phyloP scores from a whole-genome alignment of 2,329 filamentous ascomycete genomes.

The Graphilbum sp. region DNA sequence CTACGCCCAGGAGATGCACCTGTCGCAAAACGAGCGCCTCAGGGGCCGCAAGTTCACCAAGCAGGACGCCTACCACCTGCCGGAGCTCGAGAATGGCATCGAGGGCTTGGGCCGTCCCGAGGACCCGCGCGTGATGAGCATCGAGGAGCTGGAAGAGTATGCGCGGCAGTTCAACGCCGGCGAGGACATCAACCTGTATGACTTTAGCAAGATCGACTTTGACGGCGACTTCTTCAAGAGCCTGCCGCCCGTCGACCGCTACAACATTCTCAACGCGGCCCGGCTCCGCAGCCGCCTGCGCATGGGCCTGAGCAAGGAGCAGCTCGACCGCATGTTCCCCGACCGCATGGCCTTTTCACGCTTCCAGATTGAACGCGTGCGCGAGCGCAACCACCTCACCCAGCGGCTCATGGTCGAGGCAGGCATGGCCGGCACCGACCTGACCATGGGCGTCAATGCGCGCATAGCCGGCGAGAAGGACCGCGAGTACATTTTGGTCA shows the following conservation, averaged over 20 bases:
- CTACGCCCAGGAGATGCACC: slow-evolving; percentile 79
- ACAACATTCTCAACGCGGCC: slow-evolving; percentile 94
- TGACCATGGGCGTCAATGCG: slow-evolving; percentile 48
- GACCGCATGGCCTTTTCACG: slow-evolving; percentile 92
- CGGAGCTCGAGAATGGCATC: slow-evolving; percentile 64
- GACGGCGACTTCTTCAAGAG: slow-evolving; percentile 91
- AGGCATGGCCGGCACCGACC: slow-evolving; percentile 66
- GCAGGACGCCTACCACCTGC: slow-evolving; percentile 89
- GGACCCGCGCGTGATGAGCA: slow-evolving; percentile 90
- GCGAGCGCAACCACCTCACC: slow-evolving; percentile 83
- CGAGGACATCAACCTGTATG: slow-evolving; percentile 81
- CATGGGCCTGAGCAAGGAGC: slow-evolving; percentile 94
- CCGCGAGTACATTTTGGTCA: slow-evolving; percentile 88
- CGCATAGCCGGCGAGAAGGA: slow-evolving; percentile 73
- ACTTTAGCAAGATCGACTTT: slow-evolving; percentile 98
- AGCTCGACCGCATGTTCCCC: slow-evolving; percentile 91
- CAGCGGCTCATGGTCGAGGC: slow-evolving; percentile 90
- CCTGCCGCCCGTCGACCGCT: slow-evolving; percentile 74
- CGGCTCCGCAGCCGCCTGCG: slow-evolving; percentile 71
- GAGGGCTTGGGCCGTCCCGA: slow-evolving; percentile 77
- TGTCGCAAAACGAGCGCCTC: slow-evolving; percentile 55
- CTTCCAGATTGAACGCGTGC: slow-evolving; percentile 91
- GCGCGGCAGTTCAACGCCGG: slow-evolving; percentile 82
- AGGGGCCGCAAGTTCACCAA: slow-evolving; percentile 68
- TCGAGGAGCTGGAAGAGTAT: slow-evolving; percentile 87